These are phyloP conservation scores for Rhizopogon vulgaris DNA, from an alignment of 768 basidiomycete genomes.

Conservation along the genomic window DNA sequence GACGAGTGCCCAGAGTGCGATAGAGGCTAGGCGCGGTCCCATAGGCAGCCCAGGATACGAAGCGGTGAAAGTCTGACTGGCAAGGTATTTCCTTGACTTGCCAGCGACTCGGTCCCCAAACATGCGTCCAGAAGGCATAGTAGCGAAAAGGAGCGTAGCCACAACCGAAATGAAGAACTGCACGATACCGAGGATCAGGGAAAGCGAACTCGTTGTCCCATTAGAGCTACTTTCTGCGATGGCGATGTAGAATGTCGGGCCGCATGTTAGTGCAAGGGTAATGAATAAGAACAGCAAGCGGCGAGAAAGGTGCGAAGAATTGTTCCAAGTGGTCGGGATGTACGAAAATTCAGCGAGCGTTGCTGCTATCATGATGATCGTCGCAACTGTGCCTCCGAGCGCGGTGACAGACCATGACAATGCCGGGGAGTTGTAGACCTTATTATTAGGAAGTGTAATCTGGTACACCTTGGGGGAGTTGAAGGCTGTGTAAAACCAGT, in stretches of 20 bases:
- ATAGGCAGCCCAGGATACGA: conserved; percentile 73
- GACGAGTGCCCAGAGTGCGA: conserved; percentile 83
- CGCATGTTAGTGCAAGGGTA: conserved; percentile 86
- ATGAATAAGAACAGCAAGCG: conserved; percentile 85
- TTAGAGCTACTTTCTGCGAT: conserved; percentile 62
- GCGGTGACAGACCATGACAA: conserved; percentile 93
- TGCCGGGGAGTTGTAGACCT: conserved; percentile 56
- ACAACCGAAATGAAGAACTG: conserved; percentile 92
- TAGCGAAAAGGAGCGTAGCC: conserved; percentile 80
- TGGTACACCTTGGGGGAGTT: conserved; percentile 87
- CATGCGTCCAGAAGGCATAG: conserved; percentile 96
- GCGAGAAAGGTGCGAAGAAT: conserved; percentile 91
- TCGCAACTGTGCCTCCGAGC: conserved; percentile 93
- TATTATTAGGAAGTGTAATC: conserved; percentile 23
- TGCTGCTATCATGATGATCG: conserved; percentile 91
- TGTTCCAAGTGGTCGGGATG: conserved; percentile 98
- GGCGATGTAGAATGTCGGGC: conserved; percentile 92
- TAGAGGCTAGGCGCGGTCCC: conserved; percentile 68
- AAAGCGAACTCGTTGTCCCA: conserved; percentile 58
- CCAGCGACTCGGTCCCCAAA: conserved; percentile 97
- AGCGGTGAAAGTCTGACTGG: conserved; percentile 97
- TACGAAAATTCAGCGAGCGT: conserved; percentile 95
- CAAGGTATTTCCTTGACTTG: conserved; percentile 94
- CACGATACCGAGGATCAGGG: conserved; percentile 91
- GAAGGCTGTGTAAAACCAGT: conserved; percentile 94